phyloP scores from a whole-genome alignment of 2,329 filamentous ascomycete species.

The Passalora sequoiae region DNA sequence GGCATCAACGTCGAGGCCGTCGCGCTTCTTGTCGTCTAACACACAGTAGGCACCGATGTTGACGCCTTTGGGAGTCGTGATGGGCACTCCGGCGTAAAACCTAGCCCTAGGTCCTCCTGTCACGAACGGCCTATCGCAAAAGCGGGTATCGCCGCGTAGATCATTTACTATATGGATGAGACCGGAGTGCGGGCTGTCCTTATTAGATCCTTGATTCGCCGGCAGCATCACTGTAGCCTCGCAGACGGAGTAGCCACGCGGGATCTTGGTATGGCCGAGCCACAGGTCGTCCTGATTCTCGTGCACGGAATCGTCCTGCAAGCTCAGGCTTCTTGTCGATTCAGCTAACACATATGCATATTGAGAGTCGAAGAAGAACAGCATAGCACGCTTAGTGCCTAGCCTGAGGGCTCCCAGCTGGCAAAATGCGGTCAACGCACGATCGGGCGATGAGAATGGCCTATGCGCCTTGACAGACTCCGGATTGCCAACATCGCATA shows the following conservation, averaged over 20 bases:
- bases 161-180: slow-evolving; percentile 30
- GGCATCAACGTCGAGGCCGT: slow-evolving; percentile 47
- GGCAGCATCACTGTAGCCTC: slow-evolving; percentile 27
- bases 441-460: slow-evolving; percentile 29
- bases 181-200: slow-evolving; percentile 8
- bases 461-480: slow-evolving; percentile 21
- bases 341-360: slow-evolving; percentile 52
- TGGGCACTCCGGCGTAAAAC: slow-evolving; percentile 53
- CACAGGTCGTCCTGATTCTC: slow-evolving; percentile 26
- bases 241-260: slow-evolving; percentile 29
- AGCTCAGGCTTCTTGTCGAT: slow-evolving; percentile 45
- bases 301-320: slow-evolving; percentile 28
- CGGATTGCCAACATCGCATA: slow-evolving; percentile 25
- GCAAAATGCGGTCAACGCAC: slow-evolving; percentile 45
- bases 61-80: slow-evolving; percentile 43
- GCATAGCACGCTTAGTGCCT: slow-evolving; percentile 46
- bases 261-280: slow-evolving; percentile 29
- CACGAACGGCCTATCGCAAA: slow-evolving; percentile 29
- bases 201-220: slow-evolving; percentile 22
- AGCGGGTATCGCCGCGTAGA: slow-evolving; percentile 25
- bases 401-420: slow-evolving; percentile 50
- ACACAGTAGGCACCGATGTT: slow-evolving; percentile 59
- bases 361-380: slow-evolving; percentile 49
- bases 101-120: slow-evolving; percentile 26
- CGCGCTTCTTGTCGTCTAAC: slow-evolving; percentile 52